phyloP scores from a whole-genome alignment of 2,329 filamentous ascomycete species.

The Cryphonectria japonica region DNA sequence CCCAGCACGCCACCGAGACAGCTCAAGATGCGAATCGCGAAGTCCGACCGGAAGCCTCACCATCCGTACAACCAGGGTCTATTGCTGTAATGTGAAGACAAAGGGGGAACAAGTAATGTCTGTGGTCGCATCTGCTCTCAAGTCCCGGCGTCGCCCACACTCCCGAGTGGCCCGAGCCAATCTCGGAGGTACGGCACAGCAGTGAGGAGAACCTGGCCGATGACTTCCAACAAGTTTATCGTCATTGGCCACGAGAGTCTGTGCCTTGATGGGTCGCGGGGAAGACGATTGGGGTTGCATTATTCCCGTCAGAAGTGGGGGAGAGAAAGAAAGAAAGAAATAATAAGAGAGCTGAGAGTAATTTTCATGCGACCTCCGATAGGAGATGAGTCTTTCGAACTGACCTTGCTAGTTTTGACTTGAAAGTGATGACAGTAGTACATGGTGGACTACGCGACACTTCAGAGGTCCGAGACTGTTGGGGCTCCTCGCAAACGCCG shows the following conservation, averaged over 20 bases:
- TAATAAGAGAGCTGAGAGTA: neutral
- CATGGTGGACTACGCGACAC: neutral
- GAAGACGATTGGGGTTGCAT: neutral
- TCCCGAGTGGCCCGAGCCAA: neutral
- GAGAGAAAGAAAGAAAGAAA: neutral
- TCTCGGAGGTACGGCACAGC: constrained; percentile 7
- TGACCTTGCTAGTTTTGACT: neutral
- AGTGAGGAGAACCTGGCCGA: constrained; percentile 8
- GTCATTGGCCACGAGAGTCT: neutral
- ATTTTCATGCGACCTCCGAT: neutral
- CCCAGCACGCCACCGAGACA: neutral
- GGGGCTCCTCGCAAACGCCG: neutral
- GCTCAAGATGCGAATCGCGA: neutral
- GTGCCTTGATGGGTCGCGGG: neutral
- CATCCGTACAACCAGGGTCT: neutral
- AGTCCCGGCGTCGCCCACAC: neutral
- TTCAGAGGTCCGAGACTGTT: neutral
- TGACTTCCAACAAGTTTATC: neutral
- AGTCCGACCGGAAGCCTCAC: neutral
- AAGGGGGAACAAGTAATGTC: neutral
- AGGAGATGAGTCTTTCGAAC: too few species aligned
- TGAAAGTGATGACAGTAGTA: neutral
- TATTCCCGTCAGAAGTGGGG: neutral
- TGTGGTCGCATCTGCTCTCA: neutral
- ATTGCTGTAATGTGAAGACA: neutral